Conservation (phyloP, 1,284 basidiomycete species). For the Grifola frondosa region DNA sequence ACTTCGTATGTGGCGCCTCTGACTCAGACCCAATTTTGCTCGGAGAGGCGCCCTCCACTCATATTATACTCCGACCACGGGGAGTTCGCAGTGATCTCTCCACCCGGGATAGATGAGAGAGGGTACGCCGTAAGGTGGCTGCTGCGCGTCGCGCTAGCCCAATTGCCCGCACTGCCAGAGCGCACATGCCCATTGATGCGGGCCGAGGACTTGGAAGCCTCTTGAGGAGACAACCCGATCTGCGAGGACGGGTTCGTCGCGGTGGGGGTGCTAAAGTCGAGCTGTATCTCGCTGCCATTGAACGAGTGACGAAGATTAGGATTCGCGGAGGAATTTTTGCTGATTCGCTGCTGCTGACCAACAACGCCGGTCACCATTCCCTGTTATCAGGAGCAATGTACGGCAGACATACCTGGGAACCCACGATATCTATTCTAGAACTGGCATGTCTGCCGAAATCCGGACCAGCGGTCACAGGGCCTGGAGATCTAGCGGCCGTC, state of each 20-base stretch:
- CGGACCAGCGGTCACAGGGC: constrained; percentile 77
- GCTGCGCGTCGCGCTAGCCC: constrained; percentile 60
- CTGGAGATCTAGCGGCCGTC: constrained; percentile 63
- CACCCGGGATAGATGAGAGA: constrained; percentile 53
- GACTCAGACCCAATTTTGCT: constrained; percentile 62
- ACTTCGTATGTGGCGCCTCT: background rate
- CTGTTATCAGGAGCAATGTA: constrained; percentile 12
- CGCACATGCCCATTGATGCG: constrained; percentile 66
- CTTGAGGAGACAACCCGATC: constrained; percentile 42
- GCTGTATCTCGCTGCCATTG: constrained; percentile 64
- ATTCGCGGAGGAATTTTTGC: constrained; percentile 50
- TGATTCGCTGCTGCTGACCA: constrained; percentile 42
- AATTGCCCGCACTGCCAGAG: constrained; percentile 76
- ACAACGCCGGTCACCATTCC: constrained; percentile 5
- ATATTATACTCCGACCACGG: constrained; percentile 71
- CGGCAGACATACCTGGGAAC: constrained; percentile 55
- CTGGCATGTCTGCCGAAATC: constrained; percentile 74
- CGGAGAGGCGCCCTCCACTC: constrained; percentile 54
- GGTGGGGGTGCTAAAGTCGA: constrained; percentile 52
- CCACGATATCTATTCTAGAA: constrained; percentile 67
- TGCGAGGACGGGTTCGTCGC: constrained; percentile 42
- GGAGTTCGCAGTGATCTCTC: constrained; percentile 54
- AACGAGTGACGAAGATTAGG: constrained; percentile 68
- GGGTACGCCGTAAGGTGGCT: constrained; percentile 54
- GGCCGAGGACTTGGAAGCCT: constrained; percentile 26